Evolutionary conservation across 371 early-diverging fungal species (phyloP), one percentile per base, ranked within the genome.

Genomic region (Mucor mucedo): DNA sequence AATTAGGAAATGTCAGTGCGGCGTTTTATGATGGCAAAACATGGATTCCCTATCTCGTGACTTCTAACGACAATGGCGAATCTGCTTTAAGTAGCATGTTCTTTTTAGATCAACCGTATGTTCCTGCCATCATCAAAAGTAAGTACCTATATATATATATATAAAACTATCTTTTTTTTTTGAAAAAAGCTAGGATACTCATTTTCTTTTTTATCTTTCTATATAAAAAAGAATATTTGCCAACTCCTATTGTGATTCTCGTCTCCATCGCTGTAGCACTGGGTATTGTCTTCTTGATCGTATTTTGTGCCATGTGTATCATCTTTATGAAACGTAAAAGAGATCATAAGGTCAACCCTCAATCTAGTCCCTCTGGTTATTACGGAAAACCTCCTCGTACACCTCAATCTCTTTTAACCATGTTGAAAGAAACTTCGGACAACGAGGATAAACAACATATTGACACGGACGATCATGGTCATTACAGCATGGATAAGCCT

Each of bases 261-360:
- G 84, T 90, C 42, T 83, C 92, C 8, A 70, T 89, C 30, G 91
- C 87, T 28, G 80, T 87, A 9, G 84, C 92, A 1, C 74, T 92
- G 14, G 88, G 80, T 13, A 76, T 92, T 16, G 89, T 90, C 4
- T 80, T 87, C 55, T 62, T 87, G 10, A 85, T 92, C 53, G 89
- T 91, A n/a, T 63, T 86, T 3, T 55, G 78, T 29, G 88, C 87
- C 2, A 73, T 92, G 60, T 16, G 69, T 2, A 72, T 78, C 7
- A 32, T 83, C 14, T 71, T 60, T 53, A 32, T 76, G 47, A 82
- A 75, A 39, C 62, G 75, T 59, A 65, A 68, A 32, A 60, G 69
- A 10, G 78, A 82, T 28, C 32, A 62, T 27, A 74, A 73, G 38
- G 56, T 69, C 13, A 66, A 72, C 44, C 77, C 78, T 1, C 55